Base-by-base conservation (phyloP, 176 grass and related monocot species). In the Saccharum officinarum region DNA sequence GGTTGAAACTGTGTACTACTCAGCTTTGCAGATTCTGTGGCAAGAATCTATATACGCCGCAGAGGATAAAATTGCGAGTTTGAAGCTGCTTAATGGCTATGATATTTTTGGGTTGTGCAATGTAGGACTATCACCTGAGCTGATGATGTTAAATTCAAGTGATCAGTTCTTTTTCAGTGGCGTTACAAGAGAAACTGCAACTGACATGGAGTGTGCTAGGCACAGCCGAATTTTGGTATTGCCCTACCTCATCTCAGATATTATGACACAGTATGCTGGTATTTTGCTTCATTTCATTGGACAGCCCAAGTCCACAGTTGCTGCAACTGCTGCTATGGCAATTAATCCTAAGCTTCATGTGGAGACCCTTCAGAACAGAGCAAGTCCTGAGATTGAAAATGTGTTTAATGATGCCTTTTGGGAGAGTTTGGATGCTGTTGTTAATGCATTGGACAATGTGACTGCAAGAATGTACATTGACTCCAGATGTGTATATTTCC, bases 381-480 rank as follows among this genome's bases (percentile, higher is more conserved):
- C 93, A 64, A 94, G 95, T 82, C 95, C 92, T 80, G 95, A 97
- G 77, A 97, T 92, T 14, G 95, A 97, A 85, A 95, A 97, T 77
- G 92, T 95, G 66, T 95, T 95, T 76, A 86, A 95, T 82, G 92
- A 97, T 90, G 87, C 82, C 23, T 97, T 93, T 57, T 97, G 95
- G 90, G 92, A 95, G 85, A 88, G 86, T 57, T 86, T 97, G 88
- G 92, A 97, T 90, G 89, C 80, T 84, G 85, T 91, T 90, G 59
- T 98, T 72, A 98, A 93, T 92, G 91, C 95, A 57, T 67, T 95
- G 42, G 92, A 98, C 85, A 98, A 95, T 76, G 91, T 98, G 3
- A 98, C 87, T 74, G 92, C 92, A 55, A 95, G 95, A 93, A 88
- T 97, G 87, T 97, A 97, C 87, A 92, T 97, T 23, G 95, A 97